Percentiles rank a stretch among this genome's conserved stretches.
phyloP scores from a whole-genome alignment of 2,329 filamentous ascomycete genomes.

The Scedosporium boydii region DNA sequence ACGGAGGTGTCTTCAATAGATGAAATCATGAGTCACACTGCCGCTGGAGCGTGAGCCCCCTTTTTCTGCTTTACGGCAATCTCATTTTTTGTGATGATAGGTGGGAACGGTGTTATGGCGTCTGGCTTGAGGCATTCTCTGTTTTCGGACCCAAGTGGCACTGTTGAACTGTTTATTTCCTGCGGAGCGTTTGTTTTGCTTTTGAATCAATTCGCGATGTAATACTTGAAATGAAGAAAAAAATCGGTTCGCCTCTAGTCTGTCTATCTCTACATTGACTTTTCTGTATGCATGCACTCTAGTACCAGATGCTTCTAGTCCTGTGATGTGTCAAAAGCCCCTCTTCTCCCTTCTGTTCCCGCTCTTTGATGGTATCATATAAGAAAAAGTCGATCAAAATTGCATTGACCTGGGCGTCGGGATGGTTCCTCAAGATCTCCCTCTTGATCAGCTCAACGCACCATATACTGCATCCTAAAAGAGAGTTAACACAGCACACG shows the following conservation, averaged over 20 bases:
- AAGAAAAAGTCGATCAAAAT: conserved; percentile 96
- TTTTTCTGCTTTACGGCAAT: not conserved
- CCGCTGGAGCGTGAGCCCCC: not conserved
- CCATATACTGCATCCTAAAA: conserved; percentile 80
- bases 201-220: not conserved
- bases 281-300: conserved; percentile 11
- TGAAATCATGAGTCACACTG: conserved; percentile 15
- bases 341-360: conserved; percentile 55
- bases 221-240: not conserved
- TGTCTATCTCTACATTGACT: not conserved
- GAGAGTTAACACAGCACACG: not conserved
- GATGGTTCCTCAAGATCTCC: conserved; percentile 67
- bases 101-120: not conserved
- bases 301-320: conserved; percentile 94
- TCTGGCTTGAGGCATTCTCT: not conserved
- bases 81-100: not conserved
- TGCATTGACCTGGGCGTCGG: conserved; percentile 67
- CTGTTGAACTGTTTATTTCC: not conserved
- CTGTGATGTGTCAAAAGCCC: conserved; percentile 68
- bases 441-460: conserved; percentile 80
- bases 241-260: not conserved
- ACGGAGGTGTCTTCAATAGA: conserved; percentile 64
- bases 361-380: conserved; percentile 86
- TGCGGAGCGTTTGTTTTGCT: not conserved
- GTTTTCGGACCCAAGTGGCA: not conserved